Evolutionary conservation across 495 filamentous ascomycete genomes (phyloP).

Genomic region (Neurospora sp.): DNA sequence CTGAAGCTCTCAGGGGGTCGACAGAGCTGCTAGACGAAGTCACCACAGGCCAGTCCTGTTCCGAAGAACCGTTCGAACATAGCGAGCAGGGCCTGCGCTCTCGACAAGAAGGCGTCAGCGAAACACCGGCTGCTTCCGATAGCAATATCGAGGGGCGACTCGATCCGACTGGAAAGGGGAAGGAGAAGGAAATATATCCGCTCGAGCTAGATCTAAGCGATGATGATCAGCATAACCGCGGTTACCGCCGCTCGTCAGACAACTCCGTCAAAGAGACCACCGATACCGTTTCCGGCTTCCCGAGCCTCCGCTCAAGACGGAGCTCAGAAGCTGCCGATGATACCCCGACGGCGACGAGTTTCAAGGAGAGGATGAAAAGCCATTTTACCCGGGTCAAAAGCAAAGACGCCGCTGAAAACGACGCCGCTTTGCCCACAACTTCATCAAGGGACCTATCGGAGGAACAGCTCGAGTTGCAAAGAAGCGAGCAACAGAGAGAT

Average conservation of each 20-base stretch:
- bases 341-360: not conserved
- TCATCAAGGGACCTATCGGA: not conserved
- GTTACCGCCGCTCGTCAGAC: not conserved
- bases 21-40: not conserved
- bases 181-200: not conserved
- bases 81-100: not conserved
- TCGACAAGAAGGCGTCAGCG: not conserved
- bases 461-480: not conserved
- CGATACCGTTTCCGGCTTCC: not conserved
- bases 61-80: not conserved
- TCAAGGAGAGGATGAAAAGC: not conserved
- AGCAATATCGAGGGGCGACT: not conserved
- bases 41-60: not conserved
- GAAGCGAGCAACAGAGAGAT: not conserved
- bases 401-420: not conserved
- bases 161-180: not conserved
- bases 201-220: not conserved
- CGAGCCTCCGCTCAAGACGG: not conserved
- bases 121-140: not conserved
- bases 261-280: not conserved
- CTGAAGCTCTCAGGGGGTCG: not conserved
- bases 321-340: not conserved
- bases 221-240: not conserved
- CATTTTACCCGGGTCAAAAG: not conserved
- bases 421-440: not conserved